Conservation (phyloP, 495 filamentous ascomycete genomes). For the Penicillium daleae region DNA sequence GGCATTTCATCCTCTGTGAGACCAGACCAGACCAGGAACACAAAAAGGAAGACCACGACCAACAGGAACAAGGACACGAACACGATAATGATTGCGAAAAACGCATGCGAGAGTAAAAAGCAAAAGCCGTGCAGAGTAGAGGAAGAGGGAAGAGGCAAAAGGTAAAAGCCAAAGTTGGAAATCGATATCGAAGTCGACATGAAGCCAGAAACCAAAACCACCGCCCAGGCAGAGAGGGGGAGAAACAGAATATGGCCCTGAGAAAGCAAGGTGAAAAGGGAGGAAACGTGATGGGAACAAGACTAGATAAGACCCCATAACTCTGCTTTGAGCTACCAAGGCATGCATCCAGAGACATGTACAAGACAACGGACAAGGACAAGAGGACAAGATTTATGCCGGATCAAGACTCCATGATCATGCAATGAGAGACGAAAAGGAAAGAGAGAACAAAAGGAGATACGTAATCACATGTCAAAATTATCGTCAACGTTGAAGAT, state of each 20-base stretch:
- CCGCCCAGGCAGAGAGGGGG: slow-evolving; percentile 8
- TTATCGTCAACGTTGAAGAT: slow-evolving; percentile 73
- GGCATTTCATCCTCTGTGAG: slow-evolving; percentile 14
- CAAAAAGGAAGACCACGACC: too few species aligned
- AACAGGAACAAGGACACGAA: background rate
- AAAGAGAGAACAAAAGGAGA: slow-evolving; percentile 24
- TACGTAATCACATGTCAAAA: slow-evolving; percentile 66
- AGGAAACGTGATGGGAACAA: background rate
- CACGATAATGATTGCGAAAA: background rate
- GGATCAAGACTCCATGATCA: slow-evolving; percentile 51
- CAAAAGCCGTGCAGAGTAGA: background rate
- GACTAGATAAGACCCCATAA: slow-evolving; percentile 25
- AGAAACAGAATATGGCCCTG: background rate
- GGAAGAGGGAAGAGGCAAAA: background rate
- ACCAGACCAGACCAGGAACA: slow-evolving; percentile 8
- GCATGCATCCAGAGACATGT: slow-evolving; percentile 41
- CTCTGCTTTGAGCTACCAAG: slow-evolving; percentile 25
- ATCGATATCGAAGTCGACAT: background rate
- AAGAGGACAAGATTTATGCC: slow-evolving; percentile 34
- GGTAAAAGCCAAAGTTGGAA: background rate
- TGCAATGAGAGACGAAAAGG: slow-evolving; percentile 32
- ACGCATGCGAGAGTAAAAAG: background rate
- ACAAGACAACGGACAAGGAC: slow-evolving; percentile 30
- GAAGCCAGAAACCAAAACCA: slow-evolving; percentile 8
- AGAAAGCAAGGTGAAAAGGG: background rate